These are phyloP conservation scores for Sclerotinia trifoliorum DNA, from an alignment of 2,329 filamentous ascomycete genomes.

Conservation along the genomic window DNA sequence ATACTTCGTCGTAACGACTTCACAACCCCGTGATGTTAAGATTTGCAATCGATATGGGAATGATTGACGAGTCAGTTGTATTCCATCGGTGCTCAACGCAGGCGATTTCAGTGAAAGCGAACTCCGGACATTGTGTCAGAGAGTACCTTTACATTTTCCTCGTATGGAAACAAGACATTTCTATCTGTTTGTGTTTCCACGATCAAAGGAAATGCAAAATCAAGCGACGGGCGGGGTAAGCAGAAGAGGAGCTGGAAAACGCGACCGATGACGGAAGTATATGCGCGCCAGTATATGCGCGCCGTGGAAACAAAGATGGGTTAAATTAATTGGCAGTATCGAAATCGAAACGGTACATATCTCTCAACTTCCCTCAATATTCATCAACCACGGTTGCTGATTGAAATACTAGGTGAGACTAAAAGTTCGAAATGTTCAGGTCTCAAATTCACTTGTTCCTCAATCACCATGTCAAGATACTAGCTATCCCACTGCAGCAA, in stretches of 20 bases:
- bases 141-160: too few relatives aligned
- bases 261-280: too few relatives aligned
- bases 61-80: too few relatives aligned
- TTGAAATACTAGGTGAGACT: not conserved
- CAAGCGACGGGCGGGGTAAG: not conserved
- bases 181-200: not conserved
- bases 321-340: not conserved
- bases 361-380: not conserved
- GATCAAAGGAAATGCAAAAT: not conserved
- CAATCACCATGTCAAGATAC: slow-evolving; percentile 5
- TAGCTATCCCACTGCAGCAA: too few relatives aligned
- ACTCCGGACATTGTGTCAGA: too few relatives aligned
- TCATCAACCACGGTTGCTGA: not conserved
- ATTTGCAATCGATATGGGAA: too few relatives aligned
- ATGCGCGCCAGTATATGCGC: too few relatives aligned
- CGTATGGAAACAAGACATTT: not conserved
- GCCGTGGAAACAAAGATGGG: not conserved
- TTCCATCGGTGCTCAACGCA: too few relatives aligned
- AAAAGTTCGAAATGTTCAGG: not conserved
- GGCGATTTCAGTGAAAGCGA: too few relatives aligned
- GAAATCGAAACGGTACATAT: too few relatives aligned
- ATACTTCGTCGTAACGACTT: too few relatives aligned
- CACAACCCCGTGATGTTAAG: too few relatives aligned
- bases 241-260: not conserved
- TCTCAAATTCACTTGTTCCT: not conserved